Base-by-base conservation (phyloP, 2,329 filamentous ascomycete genomes). In the Diaporthe batatas region DNA sequence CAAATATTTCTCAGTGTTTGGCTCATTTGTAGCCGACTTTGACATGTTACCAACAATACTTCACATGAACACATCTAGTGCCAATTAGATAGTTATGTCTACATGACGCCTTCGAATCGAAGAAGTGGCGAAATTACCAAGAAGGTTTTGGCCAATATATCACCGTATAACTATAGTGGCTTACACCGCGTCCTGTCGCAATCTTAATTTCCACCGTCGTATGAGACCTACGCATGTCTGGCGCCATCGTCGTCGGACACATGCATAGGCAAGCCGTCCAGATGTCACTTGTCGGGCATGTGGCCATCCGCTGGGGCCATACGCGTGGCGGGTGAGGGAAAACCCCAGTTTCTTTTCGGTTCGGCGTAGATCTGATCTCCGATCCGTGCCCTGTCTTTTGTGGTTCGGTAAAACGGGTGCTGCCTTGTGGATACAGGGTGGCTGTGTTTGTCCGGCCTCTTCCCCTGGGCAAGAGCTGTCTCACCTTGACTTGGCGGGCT, bases 401-500 rank as follows among this genome's bases (percentile, higher is more conserved):
- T 23, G 29, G 14, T 10, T 21, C 12, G 14, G 11, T 7, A 25
- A 39, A 36, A 32, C 7, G 36, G 29, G 7, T 18, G 25, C 32
- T 34, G 51, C 23, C 6, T 2, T 16, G 23, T 36, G 53, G 25
- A 0, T n/a, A 49, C 8, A n/a, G 21, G 47, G 6, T 8, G 47
- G 39, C 16, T 21, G 42, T 44, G 5, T 44, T 42, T 44, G 16
- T 44, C 18, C 42, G 5, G 44, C 18, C 44, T 47, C 18, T n/a
- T n/a, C 44, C 12, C 18, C 18, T 47, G 44, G 18, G 18, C 44
- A 47, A 14, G 6, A 47, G 14, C n/a, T n/a, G 25, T 5, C 65
- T 55, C 47, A 47, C 16, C 4, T 16, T 70, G 25, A 71, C 32
- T 51, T 71, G 36, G 76, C 75, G 23, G 79, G 79, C 65, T 78